These are phyloP conservation scores for Fusarium brachygibbosum DNA, from an alignment of 2,329 filamentous ascomycete genomes.

Conservation along the genomic window DNA sequence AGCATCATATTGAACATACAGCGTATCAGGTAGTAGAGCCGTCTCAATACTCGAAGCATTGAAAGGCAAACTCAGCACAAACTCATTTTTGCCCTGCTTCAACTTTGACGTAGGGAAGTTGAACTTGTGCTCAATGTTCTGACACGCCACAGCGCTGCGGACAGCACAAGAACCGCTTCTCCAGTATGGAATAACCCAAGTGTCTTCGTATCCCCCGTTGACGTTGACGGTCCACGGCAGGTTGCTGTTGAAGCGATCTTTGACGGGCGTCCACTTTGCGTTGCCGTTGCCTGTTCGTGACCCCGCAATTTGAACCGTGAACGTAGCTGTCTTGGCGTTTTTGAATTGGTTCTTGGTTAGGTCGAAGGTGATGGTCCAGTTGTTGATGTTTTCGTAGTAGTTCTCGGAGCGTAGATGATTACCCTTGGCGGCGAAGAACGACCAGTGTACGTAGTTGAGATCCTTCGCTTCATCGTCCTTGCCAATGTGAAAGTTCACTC, in stretches of 20 bases:
- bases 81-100: conserved; percentile 63
- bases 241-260: conserved; percentile 18
- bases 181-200: conserved; percentile 67
- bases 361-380: conserved; percentile 70
- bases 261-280: conserved; percentile 36
- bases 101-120: conserved; percentile 63
- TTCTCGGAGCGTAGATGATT: conserved; percentile 59
- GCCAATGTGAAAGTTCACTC: conserved; percentile 69
- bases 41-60: conserved; percentile 71
- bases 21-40: conserved; percentile 64
- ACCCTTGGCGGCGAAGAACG: conserved; percentile 68
- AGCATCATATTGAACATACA: conserved; percentile 76
- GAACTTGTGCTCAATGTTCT: conserved; percentile 71
- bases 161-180: conserved; percentile 66
- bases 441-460: conserved; percentile 75
- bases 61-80: conserved; percentile 69
- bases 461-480: conserved; percentile 61
- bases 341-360: conserved; percentile 50
- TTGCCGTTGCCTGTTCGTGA: conserved; percentile 36
- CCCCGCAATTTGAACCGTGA: conserved; percentile 38
- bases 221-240: conserved; percentile 50
- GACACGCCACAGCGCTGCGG: conserved; percentile 69
- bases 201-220: conserved; percentile 57
- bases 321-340: conserved; percentile 54
- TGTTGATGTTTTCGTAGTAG: conserved; percentile 64